Conservation (phyloP, 2,329 filamentous ascomycete genomes). For the Claviceps pazoutovae region DNA sequence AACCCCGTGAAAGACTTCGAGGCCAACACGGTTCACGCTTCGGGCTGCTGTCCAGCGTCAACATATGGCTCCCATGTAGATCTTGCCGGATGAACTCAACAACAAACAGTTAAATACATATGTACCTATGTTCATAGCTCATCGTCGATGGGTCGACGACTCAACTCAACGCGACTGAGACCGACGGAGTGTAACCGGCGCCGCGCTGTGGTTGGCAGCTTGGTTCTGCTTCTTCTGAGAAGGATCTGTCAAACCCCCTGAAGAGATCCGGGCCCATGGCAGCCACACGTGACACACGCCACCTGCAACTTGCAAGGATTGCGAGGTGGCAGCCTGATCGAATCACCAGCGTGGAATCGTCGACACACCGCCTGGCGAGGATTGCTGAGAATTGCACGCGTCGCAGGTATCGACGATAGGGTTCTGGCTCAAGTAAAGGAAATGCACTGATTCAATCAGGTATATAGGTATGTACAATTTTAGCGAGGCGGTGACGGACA, state of each 20-base stretch:
- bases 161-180: neutral
- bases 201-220: neutral
- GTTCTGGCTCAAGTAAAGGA: neutral
- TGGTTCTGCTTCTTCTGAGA: neutral
- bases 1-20: no score
- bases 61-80: no score
- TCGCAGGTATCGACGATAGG: neutral
- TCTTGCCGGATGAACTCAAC: no score
- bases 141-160: neutral
- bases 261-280: neutral
- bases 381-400: no score
- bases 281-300: neutral
- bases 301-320: neutral
- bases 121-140: no score
- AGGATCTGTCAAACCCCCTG: neutral
- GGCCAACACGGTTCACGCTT: no score
- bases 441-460: neutral
- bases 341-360: no score
- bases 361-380: no score
- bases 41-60: no score
- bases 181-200: neutral
- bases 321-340: neutral
- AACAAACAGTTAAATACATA: no score
- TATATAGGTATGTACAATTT: neutral
- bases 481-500: neutral